phyloP scores from a whole-genome alignment of 2,329 filamentous ascomycete species.

The Ceratocystis papillata region DNA sequence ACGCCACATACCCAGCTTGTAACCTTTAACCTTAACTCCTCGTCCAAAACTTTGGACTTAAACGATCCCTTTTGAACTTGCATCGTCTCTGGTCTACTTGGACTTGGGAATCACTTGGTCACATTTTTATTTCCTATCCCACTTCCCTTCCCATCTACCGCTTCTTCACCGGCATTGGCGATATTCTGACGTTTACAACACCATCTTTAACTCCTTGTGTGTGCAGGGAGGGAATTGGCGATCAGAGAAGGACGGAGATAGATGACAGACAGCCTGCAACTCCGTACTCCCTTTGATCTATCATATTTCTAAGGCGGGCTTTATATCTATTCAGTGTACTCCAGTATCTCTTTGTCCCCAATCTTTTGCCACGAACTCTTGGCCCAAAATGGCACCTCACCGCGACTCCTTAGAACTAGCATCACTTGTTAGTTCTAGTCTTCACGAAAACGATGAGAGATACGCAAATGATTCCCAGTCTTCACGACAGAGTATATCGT shows the following conservation, averaged over 20 bases:
- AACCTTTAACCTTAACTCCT: neutral
- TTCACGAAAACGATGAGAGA: constrained; percentile 31
- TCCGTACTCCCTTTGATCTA: neutral
- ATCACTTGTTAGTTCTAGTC: constrained; percentile 76
- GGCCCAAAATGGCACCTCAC: constrained; percentile 31
- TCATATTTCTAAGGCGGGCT: neutral
- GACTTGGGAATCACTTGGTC: neutral
- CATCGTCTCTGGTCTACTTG: neutral
- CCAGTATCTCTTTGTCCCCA: neutral
- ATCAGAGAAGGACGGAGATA: neutral
- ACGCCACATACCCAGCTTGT: neutral
- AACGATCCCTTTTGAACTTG: neutral
- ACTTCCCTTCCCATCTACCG: neutral
- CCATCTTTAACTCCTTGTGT: neutral
- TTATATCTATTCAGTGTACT: neutral
- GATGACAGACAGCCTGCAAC: constrained; percentile 1
- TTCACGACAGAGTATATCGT: constrained; percentile 77
- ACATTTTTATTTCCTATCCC: neutral
- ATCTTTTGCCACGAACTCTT: constrained; percentile 26
- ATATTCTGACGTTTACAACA: neutral
- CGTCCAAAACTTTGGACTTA: neutral
- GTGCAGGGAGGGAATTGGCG: too few species aligned
- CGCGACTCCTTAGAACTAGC: constrained; percentile 96
- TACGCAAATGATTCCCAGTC: constrained; percentile 44
- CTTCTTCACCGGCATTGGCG: neutral